A percentile compares a stretch with the other conserved stretches of the same genome.
phyloP scores from a whole-genome alignment of 2,329 filamentous ascomycete genomes.

The Arthrobotrys entomopaga region DNA sequence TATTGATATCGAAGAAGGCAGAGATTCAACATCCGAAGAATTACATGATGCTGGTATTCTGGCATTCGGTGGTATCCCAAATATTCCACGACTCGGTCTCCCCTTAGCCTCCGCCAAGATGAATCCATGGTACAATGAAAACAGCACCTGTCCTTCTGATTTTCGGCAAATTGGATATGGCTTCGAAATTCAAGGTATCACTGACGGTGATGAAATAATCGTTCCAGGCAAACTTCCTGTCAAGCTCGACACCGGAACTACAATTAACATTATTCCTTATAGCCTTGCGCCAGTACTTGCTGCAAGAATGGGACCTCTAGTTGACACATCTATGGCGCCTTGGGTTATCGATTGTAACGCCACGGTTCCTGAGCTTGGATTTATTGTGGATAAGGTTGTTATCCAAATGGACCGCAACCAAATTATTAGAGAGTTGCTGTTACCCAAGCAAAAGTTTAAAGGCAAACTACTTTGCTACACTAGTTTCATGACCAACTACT shows the following conservation, averaged over 20 bases:
- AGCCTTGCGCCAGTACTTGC: neutral
- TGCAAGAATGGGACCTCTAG: neutral
- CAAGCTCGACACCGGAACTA: constrained; percentile 34
- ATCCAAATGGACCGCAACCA: constrained; percentile 31
- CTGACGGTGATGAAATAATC: constrained; percentile 5
- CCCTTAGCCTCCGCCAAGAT: constrained; percentile 39
- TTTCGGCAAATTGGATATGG: constrained; percentile 38
- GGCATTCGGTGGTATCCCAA: constrained; percentile 37
- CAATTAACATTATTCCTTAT: constrained; percentile 13
- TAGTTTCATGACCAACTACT: constrained; percentile 26
- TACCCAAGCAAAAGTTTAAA: too few species aligned
- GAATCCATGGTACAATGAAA: constrained; percentile 20
- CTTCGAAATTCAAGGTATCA: constrained; percentile 33
- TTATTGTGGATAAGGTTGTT: constrained; percentile 30
- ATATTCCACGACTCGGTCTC: constrained; percentile 21
- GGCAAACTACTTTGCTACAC: constrained; percentile 11
- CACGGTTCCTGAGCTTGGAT: constrained; percentile 28
- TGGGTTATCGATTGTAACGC: constrained; percentile 33
- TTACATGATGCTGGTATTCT: constrained; percentile 13
- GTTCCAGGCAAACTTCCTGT: neutral
- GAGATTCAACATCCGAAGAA: too few species aligned
- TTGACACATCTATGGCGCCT: neutral
- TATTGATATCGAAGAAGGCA: neutral
- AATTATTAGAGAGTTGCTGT: neutral
- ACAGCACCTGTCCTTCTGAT: constrained; percentile 25